phyloP scores from a whole-genome alignment of 805 yeast genomes.

The Suhomyces sp. region DNA sequence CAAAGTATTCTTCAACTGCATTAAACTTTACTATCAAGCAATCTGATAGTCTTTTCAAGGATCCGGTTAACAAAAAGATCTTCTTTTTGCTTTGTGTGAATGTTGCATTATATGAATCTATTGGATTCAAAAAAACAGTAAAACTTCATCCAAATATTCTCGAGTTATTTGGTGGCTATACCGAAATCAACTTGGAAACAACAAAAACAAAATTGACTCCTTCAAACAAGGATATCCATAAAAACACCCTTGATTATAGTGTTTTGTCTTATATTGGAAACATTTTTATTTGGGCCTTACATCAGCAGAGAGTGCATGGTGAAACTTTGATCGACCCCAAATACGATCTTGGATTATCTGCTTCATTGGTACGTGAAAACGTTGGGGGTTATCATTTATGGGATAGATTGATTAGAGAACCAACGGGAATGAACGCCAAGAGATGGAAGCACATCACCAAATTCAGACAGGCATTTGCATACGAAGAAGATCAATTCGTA shows the following conservation, averaged over 20 bases:
- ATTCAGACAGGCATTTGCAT: constrained; percentile 33
- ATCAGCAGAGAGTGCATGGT: constrained; percentile 19
- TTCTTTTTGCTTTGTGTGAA: constrained; percentile 31
- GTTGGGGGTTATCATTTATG: constrained; percentile 41
- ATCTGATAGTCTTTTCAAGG: constrained; percentile 22
- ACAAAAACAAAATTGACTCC: constrained; percentile 33
- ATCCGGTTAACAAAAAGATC: constrained; percentile 15
- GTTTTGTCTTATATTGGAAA: constrained; percentile 38
- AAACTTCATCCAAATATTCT: constrained; percentile 23
- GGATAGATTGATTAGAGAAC: constrained; percentile 34
- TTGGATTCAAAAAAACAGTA: constrained; percentile 29
- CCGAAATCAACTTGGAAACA: constrained; percentile 30
- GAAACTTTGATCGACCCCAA: constrained; percentile 12
- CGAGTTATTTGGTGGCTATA: constrained; percentile 26
- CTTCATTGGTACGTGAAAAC: constrained; percentile 14
- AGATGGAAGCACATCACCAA: constrained; percentile 43
- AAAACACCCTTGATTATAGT: constrained; percentile 36
- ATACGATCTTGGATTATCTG: constrained; percentile 18
- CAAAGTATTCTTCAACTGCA: constrained; percentile 28
- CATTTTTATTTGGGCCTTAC: constrained; percentile 35
- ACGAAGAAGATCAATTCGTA: constrained; percentile 40
- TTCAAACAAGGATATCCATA: constrained; percentile 32
- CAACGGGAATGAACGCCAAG: constrained; percentile 32
- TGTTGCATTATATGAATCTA: constrained; percentile 35
- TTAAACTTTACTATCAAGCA: constrained; percentile 23